Evolutionary conservation across 768 basidiomycete species (phyloP).

Genomic region (Grammothele lineata): DNA sequence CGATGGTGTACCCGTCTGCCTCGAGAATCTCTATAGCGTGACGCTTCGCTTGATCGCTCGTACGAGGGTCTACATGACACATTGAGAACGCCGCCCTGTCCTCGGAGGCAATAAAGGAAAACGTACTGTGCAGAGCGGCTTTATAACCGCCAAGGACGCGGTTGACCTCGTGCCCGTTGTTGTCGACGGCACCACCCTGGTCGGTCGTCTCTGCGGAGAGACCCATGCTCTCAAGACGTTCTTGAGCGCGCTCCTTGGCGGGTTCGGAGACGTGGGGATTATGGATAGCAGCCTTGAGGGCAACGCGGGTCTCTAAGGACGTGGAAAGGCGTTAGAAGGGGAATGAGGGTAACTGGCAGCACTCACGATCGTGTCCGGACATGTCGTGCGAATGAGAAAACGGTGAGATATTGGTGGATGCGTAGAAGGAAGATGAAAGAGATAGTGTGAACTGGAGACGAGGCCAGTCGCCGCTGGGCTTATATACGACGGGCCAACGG

Average conservation of each 20-base stretch:
- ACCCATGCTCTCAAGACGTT: slow-evolving; percentile 41
- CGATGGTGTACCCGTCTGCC: slow-evolving; percentile 36
- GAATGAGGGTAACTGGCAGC: slow-evolving; percentile 6
- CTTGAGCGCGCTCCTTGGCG: slow-evolving; percentile 46
- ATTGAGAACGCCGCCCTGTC: neutral
- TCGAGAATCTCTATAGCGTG: slow-evolving; percentile 52
- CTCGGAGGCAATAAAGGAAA: neutral
- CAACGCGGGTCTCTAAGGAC: slow-evolving; percentile 34
- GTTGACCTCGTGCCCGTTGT: slow-evolving; percentile 17
- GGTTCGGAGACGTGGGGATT: slow-evolving; percentile 55
- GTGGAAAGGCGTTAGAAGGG: neutral
- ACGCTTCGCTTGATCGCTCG: slow-evolving; percentile 45
- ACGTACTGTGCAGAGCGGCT: slow-evolving; percentile 42
- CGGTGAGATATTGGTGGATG: neutral
- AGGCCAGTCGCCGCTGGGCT: too few relatives aligned
- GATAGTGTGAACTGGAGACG: neutral
- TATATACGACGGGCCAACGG: too few relatives aligned
- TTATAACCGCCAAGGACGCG: slow-evolving; percentile 44
- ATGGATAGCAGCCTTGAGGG: slow-evolving; percentile 51
- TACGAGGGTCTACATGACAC: slow-evolving; percentile 36
- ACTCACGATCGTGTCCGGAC: slow-evolving; percentile 13
- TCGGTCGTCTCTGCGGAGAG: slow-evolving; percentile 11
- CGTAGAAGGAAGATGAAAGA: neutral
- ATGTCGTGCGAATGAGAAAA: slow-evolving; percentile 1
- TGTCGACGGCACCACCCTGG: neutral